These are phyloP conservation scores for Yamagishiella unicocca DNA, from an alignment of 139 green algal species.

Conservation along the genomic window DNA sequence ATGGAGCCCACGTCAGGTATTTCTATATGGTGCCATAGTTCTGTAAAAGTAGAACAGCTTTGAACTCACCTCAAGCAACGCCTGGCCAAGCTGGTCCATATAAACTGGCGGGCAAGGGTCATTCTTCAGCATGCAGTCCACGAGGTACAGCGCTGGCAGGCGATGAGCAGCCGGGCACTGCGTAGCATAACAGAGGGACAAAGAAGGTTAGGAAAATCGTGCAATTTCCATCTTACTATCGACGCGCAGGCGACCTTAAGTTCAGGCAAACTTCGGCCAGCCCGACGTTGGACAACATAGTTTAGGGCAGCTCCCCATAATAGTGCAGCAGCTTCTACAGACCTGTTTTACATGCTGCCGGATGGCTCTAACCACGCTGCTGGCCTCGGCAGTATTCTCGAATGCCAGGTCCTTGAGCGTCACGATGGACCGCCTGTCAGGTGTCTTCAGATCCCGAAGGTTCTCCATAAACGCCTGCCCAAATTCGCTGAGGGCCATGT, in stretches of 20 bases:
- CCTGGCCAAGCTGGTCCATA: background rate
- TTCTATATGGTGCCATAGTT: too few species aligned
- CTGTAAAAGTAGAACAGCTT: background rate
- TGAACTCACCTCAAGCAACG: slow-evolving; percentile 34
- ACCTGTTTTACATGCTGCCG: slow-evolving; percentile 44
- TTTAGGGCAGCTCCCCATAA: too few species aligned
- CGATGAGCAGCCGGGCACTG: slow-evolving; percentile 22
- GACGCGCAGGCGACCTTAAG: too few species aligned
- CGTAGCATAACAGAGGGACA: too few species aligned
- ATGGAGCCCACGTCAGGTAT: background rate
- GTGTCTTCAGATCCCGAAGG: slow-evolving; percentile 41
- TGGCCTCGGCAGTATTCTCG: slow-evolving; percentile 42
- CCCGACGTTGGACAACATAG: too few species aligned
- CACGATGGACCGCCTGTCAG: slow-evolving; percentile 46
- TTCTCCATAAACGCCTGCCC: slow-evolving; percentile 29
- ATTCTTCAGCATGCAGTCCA: slow-evolving; percentile 61
- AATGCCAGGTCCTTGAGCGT: slow-evolving; percentile 52
- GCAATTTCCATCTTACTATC: too few species aligned
- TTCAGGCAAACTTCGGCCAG: too few species aligned
- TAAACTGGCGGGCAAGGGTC: slow-evolving; percentile 33
- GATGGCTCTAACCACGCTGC: slow-evolving; percentile 36
- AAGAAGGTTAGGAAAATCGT: too few species aligned
- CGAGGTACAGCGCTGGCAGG: slow-evolving; percentile 46
- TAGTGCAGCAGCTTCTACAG: too few species aligned
- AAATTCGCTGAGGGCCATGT: slow-evolving; percentile 33